Evolutionary conservation across 768 basidiomycete genomes (phyloP).

Genomic region (Naganishia friedmannii): DNA sequence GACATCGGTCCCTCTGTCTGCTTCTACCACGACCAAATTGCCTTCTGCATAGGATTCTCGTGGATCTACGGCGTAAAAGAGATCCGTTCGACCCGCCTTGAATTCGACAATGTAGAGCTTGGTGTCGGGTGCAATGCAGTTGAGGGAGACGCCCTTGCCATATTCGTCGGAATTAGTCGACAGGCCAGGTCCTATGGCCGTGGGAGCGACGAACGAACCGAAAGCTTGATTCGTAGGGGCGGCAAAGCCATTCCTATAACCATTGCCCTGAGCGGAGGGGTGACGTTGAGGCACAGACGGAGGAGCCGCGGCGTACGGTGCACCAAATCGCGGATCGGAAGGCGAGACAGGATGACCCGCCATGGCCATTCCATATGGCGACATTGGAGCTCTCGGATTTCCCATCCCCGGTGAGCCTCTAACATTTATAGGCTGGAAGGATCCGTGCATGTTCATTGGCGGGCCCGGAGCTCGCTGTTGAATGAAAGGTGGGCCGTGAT

Average conservation of each 20-base stretch:
- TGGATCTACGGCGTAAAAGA: conserved; percentile 82
- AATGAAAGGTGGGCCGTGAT: background rate
- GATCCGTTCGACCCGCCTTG: conserved; percentile 91
- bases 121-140: conserved; percentile 74
- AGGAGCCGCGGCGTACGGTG: background rate
- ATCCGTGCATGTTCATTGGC: background rate
- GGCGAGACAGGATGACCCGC: background rate
- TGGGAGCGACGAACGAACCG: conserved; percentile 14
- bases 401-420: background rate
- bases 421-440: background rate
- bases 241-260: background rate
- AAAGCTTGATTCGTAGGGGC: background rate
- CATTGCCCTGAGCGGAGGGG: background rate
- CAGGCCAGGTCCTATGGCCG: background rate
- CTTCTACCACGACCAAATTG: conserved; percentile 93
- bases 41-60: conserved; percentile 69
- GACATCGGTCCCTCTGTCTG: conserved; percentile 87
- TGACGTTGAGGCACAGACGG: background rate
- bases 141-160: conserved; percentile 83
- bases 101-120: conserved; percentile 97
- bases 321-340: background rate
- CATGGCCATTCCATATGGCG: background rate
- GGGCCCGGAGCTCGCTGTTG: background rate
- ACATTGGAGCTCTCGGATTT: background rate
- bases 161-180: conserved; percentile 57